phyloP scores from a whole-genome alignment of 768 basidiomycete genomes.

The Termitomyces sp. region DNA sequence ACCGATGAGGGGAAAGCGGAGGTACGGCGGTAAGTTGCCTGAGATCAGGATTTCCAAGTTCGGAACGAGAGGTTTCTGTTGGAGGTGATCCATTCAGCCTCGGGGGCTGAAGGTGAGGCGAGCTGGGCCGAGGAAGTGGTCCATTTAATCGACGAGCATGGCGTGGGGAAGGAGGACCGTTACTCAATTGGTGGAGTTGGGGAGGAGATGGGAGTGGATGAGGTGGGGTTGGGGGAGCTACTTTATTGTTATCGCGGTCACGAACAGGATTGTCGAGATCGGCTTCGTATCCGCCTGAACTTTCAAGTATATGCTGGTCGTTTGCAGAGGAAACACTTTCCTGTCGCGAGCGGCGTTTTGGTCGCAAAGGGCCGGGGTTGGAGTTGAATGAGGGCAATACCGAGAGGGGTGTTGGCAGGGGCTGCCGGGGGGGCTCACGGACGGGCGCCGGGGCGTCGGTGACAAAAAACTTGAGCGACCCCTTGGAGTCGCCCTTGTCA shows the following conservation, averaged over 20 bases:
- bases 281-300: slow-evolving; percentile 62
- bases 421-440: slow-evolving; percentile 41
- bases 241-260: slow-evolving; percentile 39
- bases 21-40: slow-evolving; percentile 19
- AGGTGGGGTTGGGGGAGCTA: slow-evolving; percentile 34
- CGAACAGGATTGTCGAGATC: slow-evolving; percentile 59
- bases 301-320: slow-evolving; percentile 48
- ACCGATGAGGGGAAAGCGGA: slow-evolving; percentile 41
- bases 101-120: slow-evolving; percentile 26
- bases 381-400: slow-evolving; percentile 32
- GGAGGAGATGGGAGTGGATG: slow-evolving; percentile 20
- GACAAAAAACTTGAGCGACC: slow-evolving; percentile 81
- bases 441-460: slow-evolving; percentile 58
- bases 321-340: slow-evolving; percentile 70
- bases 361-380: slow-evolving; percentile 41
- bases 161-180: slow-evolving; percentile 32
- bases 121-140: slow-evolving; percentile 25
- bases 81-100: slow-evolving; percentile 29
- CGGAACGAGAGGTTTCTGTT: slow-evolving; percentile 12
- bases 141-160: slow-evolving; percentile 31
- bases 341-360: slow-evolving; percentile 49
- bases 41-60: background rate
- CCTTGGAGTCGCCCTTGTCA: slow-evolving; percentile 68
- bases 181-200: slow-evolving; percentile 15
- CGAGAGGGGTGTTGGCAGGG: slow-evolving; percentile 24